Conservation (phyloP, 139 green algal species). For the Coelastrella sp. region DNA sequence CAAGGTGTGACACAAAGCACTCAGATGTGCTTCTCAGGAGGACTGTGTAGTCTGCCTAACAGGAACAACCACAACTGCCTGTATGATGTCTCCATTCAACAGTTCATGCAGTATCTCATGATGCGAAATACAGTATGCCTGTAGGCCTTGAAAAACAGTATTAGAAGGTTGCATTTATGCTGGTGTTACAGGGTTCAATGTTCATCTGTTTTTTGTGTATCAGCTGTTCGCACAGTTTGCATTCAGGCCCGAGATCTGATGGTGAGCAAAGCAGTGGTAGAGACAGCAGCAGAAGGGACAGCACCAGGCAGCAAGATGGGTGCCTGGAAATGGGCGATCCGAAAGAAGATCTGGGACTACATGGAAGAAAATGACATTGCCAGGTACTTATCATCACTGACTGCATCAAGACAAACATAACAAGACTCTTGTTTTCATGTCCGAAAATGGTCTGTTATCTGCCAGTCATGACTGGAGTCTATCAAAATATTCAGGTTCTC, state of each 20-base stretch:
- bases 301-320: slow-evolving; percentile 49
- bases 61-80: not conserved
- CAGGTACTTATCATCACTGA: slow-evolving; percentile 2
- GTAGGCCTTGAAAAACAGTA: too few species aligned
- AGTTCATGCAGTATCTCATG: too few species aligned
- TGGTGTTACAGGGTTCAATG: not conserved
- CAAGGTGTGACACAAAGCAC: slow-evolving; percentile 41
- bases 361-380: slow-evolving; percentile 80
- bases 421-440: too few species aligned
- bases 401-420: too few species aligned
- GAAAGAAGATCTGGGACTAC: slow-evolving; percentile 82
- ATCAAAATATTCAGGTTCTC: too few species aligned
- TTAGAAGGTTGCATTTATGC: not conserved
- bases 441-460: too few species aligned
- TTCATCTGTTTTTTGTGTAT: not conserved
- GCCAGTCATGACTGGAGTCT: too few species aligned
- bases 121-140: too few species aligned
- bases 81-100: too few species aligned
- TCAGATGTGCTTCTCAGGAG: not conserved
- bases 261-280: slow-evolving; percentile 41
- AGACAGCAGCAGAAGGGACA: slow-evolving; percentile 25
- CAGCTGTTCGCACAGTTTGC: not conserved
- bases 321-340: slow-evolving; percentile 84
- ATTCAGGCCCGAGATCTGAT: slow-evolving; percentile 46
- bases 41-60: too few species aligned